Base-by-base conservation (phyloP, 2,329 filamentous ascomycete genomes). In the Talaromyces sp. region DNA sequence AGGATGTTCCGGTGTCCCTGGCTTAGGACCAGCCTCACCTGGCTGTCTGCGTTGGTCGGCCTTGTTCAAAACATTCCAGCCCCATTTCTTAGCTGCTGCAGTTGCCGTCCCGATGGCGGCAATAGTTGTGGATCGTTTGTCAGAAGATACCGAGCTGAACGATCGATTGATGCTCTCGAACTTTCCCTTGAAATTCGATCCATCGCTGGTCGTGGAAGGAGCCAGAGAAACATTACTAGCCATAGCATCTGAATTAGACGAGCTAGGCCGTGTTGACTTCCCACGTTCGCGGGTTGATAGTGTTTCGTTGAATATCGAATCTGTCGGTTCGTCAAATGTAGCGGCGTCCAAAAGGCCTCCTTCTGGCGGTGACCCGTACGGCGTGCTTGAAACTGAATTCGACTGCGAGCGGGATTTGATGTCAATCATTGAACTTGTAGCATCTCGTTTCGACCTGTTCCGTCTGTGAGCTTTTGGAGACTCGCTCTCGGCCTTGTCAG, bases 341-440 rank as follows among this genome's bases (percentile, higher is more conserved):
- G 73, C 65, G 71, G 77, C 51, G 68, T 76, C 61, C 72, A 79
- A 68, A 70, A 74, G 49, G 72, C 74, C 70, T 38, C 73, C 75
- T n/a, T 70, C 71, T 6, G 77, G 72, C 29, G 81, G 79, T 53
- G 82, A 82, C 56, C 78, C 78, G 40, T 79, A 65, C 6, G 83
- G 81, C 0, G 83, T 82, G 13, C 80, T 79, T 6, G 77, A 73
- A 1, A 86, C 84, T 1, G 86, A 85, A 25, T 78, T 75, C n/a
- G 85, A 81, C 40, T 85, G 83, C 0, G 89, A 86, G 19, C 85
- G 82, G 19, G 82, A 85, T n/a, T 89, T 87, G 45, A 91, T 81
- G 45, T 87, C 88, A 63, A 89, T 88, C 83, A 93, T 91, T 29
- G 85, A 82, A 69, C 82, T 85, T 25, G 84, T 82, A 27, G 89